A percentile compares a stretch with the other conserved stretches of the same genome.
Conservation (phyloP, 2,329 filamentous ascomycete genomes). For the Sclerotinia glacialis region DNA sequence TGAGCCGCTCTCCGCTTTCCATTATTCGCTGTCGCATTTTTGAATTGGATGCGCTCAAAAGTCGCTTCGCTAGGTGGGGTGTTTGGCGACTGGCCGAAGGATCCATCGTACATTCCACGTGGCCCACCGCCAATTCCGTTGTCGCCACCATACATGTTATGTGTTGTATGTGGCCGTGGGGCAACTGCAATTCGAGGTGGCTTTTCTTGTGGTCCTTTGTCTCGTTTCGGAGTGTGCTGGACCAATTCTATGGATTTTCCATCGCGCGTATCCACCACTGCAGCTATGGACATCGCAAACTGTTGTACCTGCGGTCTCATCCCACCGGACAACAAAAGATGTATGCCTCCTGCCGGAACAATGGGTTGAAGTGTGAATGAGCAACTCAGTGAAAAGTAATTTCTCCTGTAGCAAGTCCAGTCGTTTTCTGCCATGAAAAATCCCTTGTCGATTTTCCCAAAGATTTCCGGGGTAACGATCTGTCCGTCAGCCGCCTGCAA, state of each 20-base stretch:
- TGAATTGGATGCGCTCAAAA: slow-evolving; percentile 74
- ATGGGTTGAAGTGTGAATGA: slow-evolving; percentile 56
- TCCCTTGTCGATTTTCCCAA: slow-evolving; percentile 67
- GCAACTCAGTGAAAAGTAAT: slow-evolving; percentile 68
- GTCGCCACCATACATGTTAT: slow-evolving; percentile 33
- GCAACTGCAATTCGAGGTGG: slow-evolving; percentile 48
- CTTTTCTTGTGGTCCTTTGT: slow-evolving; percentile 65
- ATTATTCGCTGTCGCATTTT: slow-evolving; percentile 72
- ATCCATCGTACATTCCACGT: slow-evolving; percentile 28
- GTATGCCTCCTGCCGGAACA: slow-evolving; percentile 45
- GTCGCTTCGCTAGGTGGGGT: slow-evolving; percentile 38
- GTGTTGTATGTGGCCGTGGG: slow-evolving; percentile 35
- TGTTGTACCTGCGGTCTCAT: slow-evolving; percentile 47
- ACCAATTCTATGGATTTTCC: slow-evolving; percentile 68
- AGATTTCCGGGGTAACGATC: slow-evolving; percentile 58
- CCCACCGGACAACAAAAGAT: slow-evolving; percentile 33
- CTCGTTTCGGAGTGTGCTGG: slow-evolving; percentile 71
- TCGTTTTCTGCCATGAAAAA: slow-evolving; percentile 64
- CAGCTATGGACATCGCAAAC: slow-evolving; percentile 65
- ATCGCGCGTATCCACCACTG: slow-evolving; percentile 59
- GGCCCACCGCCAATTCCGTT: slow-evolving; percentile 28
- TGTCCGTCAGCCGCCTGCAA: slow-evolving; percentile 50
- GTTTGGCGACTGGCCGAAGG: slow-evolving; percentile 33
- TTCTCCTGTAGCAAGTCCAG: slow-evolving; percentile 73
- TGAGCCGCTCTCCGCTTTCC: slow-evolving; percentile 70